Conservation (phyloP, 2,329 filamentous ascomycete species). For the Venturia carpophila region DNA sequence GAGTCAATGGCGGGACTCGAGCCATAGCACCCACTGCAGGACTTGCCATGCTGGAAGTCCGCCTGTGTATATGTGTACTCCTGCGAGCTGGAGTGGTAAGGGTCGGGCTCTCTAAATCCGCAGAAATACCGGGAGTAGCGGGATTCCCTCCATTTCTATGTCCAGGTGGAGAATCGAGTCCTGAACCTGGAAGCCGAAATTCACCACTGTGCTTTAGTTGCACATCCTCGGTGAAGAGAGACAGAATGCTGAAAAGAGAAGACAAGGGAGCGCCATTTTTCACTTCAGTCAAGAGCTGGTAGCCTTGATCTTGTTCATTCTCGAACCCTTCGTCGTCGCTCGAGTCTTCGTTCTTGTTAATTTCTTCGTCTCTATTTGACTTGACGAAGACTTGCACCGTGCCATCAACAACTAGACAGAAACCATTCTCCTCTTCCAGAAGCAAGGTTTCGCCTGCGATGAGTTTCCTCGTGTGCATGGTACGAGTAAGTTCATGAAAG, state of each 20-base stretch:
- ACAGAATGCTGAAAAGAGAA: conserved; percentile 93
- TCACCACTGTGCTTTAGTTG: conserved; percentile 63
- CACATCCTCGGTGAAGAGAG: conserved; percentile 92
- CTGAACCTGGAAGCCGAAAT: conserved; percentile 42
- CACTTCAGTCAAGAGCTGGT: conserved; percentile 92
- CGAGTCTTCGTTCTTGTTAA: conserved; percentile 28
- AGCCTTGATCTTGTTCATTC: conserved; percentile 64
- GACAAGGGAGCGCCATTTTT: conserved; percentile 98
- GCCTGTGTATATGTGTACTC: conserved; percentile 22
- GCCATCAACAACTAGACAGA: conserved; percentile 94
- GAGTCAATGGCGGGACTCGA: conserved; percentile 64
- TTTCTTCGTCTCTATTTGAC: conserved; percentile 54
- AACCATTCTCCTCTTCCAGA: conserved; percentile 94
- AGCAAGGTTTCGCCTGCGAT: conserved; percentile 94
- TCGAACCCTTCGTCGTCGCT: conserved; percentile 40
- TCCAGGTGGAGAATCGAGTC: not conserved
- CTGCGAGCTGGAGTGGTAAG: not conserved
- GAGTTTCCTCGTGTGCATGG: conserved; percentile 95
- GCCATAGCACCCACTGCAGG: conserved; percentile 37
- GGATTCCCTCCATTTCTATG: not conserved
- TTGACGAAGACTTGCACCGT: conserved; percentile 98
- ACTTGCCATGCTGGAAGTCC: conserved; percentile 29
- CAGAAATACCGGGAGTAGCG: conserved; percentile 4
- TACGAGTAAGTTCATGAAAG: conserved; percentile 93
- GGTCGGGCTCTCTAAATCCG: conserved; percentile 9